Conservation (phyloP, 2,329 filamentous ascomycete species). For the Curvularia hawaiiensis region DNA sequence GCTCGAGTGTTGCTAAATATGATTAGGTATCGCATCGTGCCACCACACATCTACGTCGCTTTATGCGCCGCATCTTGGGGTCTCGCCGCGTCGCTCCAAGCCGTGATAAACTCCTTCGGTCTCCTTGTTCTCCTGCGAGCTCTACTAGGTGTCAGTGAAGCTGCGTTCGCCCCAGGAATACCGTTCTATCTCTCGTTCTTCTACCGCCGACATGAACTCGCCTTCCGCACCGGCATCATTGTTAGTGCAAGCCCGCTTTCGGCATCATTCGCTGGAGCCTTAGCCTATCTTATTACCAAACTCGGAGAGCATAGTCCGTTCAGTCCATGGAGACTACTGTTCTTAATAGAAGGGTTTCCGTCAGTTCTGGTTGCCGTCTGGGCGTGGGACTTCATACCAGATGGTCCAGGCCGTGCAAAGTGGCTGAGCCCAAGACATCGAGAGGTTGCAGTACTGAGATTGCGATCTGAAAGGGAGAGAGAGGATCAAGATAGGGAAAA, state of each 20-base stretch:
- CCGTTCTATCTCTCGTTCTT: constrained; percentile 70
- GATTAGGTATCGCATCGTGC: constrained; percentile 59
- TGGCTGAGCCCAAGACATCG: constrained; percentile 54
- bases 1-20: not conserved
- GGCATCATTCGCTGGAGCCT: constrained; percentile 72
- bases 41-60: constrained; percentile 66
- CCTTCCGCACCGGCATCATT: constrained; percentile 83
- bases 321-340: constrained; percentile 83
- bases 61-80: constrained; percentile 79
- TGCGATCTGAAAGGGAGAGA: constrained; percentile 58
- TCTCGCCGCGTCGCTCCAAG: constrained; percentile 74
- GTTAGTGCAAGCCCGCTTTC: constrained; percentile 73
- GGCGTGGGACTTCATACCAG: constrained; percentile 77
- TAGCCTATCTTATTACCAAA: constrained; percentile 79
- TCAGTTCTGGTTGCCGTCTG: constrained; percentile 75
- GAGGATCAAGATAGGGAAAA: constrained; percentile 37
- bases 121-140: constrained; percentile 66
- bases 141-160: constrained; percentile 62
- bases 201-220: constrained; percentile 72
- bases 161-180: constrained; percentile 66
- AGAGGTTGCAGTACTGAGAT: constrained; percentile 72
- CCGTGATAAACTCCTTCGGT: constrained; percentile 53
- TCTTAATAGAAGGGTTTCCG: constrained; percentile 84
- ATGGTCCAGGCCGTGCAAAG: constrained; percentile 62
- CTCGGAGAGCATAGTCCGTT: constrained; percentile 69